Conservation (phyloP, 768 basidiomycete species). For the Dacryopinax primogenitus region DNA sequence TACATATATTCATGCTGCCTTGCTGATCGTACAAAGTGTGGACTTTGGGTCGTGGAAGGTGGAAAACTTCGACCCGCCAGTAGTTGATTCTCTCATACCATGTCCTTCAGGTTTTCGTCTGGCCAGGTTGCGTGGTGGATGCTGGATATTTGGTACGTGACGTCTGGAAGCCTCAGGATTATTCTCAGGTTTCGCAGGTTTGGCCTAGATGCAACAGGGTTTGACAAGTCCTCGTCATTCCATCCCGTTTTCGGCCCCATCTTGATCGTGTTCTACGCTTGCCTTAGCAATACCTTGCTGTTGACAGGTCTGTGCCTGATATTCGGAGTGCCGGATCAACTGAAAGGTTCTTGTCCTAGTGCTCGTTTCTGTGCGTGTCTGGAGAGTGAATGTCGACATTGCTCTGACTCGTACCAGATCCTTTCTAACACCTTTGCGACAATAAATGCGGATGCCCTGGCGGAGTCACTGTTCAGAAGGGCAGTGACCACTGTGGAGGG, state of each 20-base stretch:
- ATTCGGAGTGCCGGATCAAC: slow-evolving; percentile 10
- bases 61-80: slow-evolving; percentile 8
- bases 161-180: neutral
- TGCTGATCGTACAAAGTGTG: neutral
- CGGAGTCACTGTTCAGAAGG: slow-evolving; percentile 92
- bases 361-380: slow-evolving; percentile 54
- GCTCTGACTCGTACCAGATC: slow-evolving; percentile 42
- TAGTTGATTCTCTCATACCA: slow-evolving; percentile 9
- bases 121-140: slow-evolving; percentile 87
- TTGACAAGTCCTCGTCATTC: slow-evolving; percentile 62
- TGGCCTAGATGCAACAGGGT: slow-evolving; percentile 87
- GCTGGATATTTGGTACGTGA: slow-evolving; percentile 50
- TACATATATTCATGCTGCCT: slow-evolving; percentile 11
- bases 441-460: slow-evolving; percentile 84
- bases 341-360: slow-evolving; percentile 32
- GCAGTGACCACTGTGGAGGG: slow-evolving; percentile 93
- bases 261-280: slow-evolving; percentile 68
- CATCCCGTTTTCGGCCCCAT: slow-evolving; percentile 81
- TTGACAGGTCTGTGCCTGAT: slow-evolving; percentile 53
- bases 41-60: neutral
- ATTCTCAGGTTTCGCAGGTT: slow-evolving; percentile 37
- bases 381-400: slow-evolving; percentile 15
- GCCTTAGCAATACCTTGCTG: slow-evolving; percentile 81
- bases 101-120: slow-evolving; percentile 19
- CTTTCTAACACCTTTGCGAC: slow-evolving; percentile 89